Percentiles rank a stretch among this genome's conserved stretches.
phyloP scores from a whole-genome alignment of 1,139 yeast species.

The Saccharomyces hybrid region DNA sequence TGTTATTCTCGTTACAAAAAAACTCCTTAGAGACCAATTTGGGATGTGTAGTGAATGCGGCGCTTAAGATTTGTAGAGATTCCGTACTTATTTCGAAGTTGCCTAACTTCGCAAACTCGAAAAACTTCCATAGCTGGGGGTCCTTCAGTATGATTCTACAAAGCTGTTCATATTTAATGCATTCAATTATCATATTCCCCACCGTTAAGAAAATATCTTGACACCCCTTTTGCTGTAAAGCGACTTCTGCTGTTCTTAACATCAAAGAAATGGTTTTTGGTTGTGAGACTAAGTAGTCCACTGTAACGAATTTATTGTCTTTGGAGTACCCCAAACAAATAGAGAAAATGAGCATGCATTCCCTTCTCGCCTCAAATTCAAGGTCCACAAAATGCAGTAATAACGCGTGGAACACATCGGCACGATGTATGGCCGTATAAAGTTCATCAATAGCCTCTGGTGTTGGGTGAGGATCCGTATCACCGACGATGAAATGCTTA shows the following conservation, averaged over 20 bases:
- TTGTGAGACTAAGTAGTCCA: slow-evolving; percentile 65
- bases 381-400: slow-evolving; percentile 51
- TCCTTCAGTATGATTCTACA: slow-evolving; percentile 51
- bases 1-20: slow-evolving; percentile 43
- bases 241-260: slow-evolving; percentile 61
- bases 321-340: slow-evolving; percentile 73
- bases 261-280: slow-evolving; percentile 60
- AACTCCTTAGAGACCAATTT: slow-evolving; percentile 59
- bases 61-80: slow-evolving; percentile 70
- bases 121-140: slow-evolving; percentile 71
- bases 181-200: slow-evolving; percentile 79
- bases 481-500: slow-evolving; percentile 66
- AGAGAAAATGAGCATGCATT: slow-evolving; percentile 65
- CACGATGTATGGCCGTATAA: slow-evolving; percentile 33
- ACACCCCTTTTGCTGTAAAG: slow-evolving; percentile 26
- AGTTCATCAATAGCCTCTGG: slow-evolving; percentile 69
- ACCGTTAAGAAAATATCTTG: slow-evolving; percentile 63
- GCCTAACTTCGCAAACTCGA: slow-evolving; percentile 65
- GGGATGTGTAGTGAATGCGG: slow-evolving; percentile 62
- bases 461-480: slow-evolving; percentile 56
- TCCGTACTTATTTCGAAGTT: slow-evolving; percentile 89
- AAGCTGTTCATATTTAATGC: slow-evolving; percentile 71
- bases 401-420: slow-evolving; percentile 60
- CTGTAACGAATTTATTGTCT: slow-evolving; percentile 76
- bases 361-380: slow-evolving; percentile 87